Evolutionary conservation across 2,329 filamentous ascomycete species (phyloP).

Genomic region (Chrysoporthe puriensis): DNA sequence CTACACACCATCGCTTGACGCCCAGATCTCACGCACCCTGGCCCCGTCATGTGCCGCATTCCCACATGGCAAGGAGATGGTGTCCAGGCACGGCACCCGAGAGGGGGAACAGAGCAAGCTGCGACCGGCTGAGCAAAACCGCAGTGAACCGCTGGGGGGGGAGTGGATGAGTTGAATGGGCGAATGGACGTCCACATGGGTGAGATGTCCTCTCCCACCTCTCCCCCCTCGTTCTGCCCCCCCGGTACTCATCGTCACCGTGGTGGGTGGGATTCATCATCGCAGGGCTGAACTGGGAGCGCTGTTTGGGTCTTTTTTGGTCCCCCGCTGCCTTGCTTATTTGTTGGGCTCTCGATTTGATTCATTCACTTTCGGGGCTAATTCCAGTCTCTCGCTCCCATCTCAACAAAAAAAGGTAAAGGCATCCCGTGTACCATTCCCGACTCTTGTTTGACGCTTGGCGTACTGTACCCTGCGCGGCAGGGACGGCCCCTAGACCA

Average conservation of each 20-base stretch:
- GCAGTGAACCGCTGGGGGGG: background rate
- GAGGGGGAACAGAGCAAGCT: background rate
- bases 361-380: background rate
- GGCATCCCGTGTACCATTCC: too few relatives aligned
- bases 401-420: background rate
- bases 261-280: slow-evolving; percentile 1
- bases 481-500: background rate
- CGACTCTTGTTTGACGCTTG: background rate
- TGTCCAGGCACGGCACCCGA: slow-evolving; percentile 4
- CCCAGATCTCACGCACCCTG: background rate
- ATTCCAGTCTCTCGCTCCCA: background rate
- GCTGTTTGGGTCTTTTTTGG: background rate
- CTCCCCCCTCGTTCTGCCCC: background rate
- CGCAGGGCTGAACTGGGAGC: slow-evolving; percentile 14
- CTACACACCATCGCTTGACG: slow-evolving; percentile 7
- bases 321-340: background rate
- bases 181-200: background rate
- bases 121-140: background rate
- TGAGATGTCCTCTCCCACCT: background rate
- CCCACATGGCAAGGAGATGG: slow-evolving; percentile 20
- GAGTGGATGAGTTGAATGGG: background rate
- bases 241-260: background rate
- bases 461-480: slow-evolving; percentile 5
- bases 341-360: background rate
- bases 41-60: background rate